A percentile compares a stretch with the other conserved stretches of the same genome.
These are phyloP conservation scores for Dactylellina sp. DNA, from an alignment of 2,329 filamentous ascomycete species.

Conservation along the genomic window DNA sequence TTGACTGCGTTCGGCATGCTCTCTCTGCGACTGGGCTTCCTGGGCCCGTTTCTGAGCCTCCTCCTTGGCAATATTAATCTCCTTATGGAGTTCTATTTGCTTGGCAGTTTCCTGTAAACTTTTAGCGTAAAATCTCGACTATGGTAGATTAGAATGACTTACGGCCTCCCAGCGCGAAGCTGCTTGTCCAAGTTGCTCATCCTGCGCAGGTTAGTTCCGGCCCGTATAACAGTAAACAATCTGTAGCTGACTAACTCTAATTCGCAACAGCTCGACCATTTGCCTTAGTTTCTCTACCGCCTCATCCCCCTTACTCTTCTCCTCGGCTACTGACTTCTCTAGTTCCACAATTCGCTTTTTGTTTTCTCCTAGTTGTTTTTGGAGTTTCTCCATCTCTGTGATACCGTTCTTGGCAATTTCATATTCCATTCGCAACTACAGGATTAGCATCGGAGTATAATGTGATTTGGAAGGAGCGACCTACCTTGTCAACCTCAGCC, in stretches of 20 bases:
- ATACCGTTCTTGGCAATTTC: neutral
- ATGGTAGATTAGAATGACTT: neutral
- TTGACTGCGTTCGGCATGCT: neutral
- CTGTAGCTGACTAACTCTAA: slow-evolving; percentile 7
- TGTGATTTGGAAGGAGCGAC: neutral
- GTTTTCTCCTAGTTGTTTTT: slow-evolving; percentile 3
- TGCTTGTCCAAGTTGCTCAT: slow-evolving; percentile 27
- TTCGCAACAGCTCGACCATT: slow-evolving; percentile 11
- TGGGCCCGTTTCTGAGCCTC: slow-evolving; percentile 23
- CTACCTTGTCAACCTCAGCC: slow-evolving; percentile 8
- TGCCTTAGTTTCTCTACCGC: neutral
- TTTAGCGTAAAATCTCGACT: neutral
- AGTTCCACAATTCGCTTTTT: neutral
- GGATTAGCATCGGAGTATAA: neutral
- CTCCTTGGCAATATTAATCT: slow-evolving; percentile 9
- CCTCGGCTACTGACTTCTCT: neutral
- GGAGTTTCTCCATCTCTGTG: neutral
- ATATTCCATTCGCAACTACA: slow-evolving; percentile 12
- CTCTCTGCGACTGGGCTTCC: slow-evolving; percentile 20
- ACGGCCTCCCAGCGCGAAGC: slow-evolving; percentile 33
- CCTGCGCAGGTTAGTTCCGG: slow-evolving; percentile 13
- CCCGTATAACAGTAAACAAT: neutral
- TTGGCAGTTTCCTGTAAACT: slow-evolving; percentile 16
- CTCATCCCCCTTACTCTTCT: slow-evolving; percentile 7
- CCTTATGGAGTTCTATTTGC: slow-evolving; percentile 6